Evolutionary conservation across 208 protist species (phyloP).

Genomic region (Phytomonas sp.): DNA sequence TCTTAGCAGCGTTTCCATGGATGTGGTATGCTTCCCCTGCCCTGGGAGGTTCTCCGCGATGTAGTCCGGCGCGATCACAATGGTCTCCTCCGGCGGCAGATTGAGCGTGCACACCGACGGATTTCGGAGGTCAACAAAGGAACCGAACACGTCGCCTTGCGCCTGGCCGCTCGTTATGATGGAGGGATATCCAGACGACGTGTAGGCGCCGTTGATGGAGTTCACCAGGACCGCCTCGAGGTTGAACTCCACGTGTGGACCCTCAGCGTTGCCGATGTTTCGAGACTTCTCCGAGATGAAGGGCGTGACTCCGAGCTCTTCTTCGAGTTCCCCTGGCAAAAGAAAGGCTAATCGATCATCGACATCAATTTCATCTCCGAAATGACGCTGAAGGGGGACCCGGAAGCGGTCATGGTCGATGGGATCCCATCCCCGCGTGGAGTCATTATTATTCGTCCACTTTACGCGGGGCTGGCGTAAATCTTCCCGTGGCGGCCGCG

Average conservation of each 20-base stretch:
- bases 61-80: conserved; percentile 27
- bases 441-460: background rate
- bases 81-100: conserved; percentile 49
- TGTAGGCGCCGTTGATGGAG: conserved; percentile 66
- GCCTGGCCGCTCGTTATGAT: conserved; percentile 24
- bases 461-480: too few relatives aligned
- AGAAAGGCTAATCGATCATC: background rate
- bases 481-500: too few relatives aligned
- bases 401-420: conserved; percentile 31
- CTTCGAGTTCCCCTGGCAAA: conserved; percentile 11
- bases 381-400: conserved; percentile 23
- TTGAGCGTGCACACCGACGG: conserved; percentile 47
- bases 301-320: conserved; percentile 1
- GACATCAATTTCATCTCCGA: conserved; percentile 13
- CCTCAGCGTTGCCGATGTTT: conserved; percentile 17
- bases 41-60: background rate
- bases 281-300: background rate
- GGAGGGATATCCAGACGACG: conserved; percentile 64
- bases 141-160: conserved; percentile 42
- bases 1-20: conserved; percentile 38
- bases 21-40: conserved; percentile 2
- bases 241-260: conserved; percentile 35
- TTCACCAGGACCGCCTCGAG: conserved; percentile 51
- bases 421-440: conserved; percentile 23
- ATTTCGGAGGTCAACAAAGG: conserved; percentile 61